A percentile compares a stretch with the other conserved stretches of the same genome.
phyloP scores from a whole-genome alignment of 345 rosid genomes.

The Citrus mangshanensis region DNA sequence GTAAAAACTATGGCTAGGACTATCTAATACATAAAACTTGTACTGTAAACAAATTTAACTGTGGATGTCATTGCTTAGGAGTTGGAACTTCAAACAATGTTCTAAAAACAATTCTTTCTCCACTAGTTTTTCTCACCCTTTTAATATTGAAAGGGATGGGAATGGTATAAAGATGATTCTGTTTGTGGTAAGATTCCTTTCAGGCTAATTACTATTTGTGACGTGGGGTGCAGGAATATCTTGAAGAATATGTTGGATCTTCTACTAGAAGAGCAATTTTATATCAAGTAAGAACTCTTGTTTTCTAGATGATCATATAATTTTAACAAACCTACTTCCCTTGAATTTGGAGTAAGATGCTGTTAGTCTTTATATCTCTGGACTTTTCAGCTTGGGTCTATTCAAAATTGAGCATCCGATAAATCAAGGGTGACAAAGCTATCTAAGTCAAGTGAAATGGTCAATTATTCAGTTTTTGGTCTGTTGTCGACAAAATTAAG shows the following conservation, averaged over 20 bases:
- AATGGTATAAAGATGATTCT: background rate
- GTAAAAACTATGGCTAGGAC: background rate
- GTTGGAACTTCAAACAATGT: background rate
- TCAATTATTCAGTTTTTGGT: background rate
- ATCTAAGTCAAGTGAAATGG: background rate
- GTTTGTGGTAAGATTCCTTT: slow-evolving; percentile 1
- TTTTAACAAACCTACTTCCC: background rate
- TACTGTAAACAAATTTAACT: background rate
- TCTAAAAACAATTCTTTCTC: background rate
- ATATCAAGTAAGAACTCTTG: slow-evolving; percentile 55
- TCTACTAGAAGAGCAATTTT: slow-evolving; percentile 62
- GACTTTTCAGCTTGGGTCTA: background rate
- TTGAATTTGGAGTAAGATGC: background rate
- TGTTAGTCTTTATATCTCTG: background rate
- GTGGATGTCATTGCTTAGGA: background rate
- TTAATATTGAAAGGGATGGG: background rate
- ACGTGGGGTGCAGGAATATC: slow-evolving; percentile 56
- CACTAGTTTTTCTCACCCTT: background rate
- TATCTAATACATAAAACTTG: background rate
- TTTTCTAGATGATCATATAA: background rate
- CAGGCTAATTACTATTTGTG: background rate
- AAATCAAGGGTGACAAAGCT: background rate
- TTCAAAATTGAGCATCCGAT: background rate
- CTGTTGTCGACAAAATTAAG: background rate
- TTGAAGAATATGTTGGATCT: slow-evolving; percentile 67